Conservation (phyloP, 805 yeast species). For the Babjeviella inositovora region DNA sequence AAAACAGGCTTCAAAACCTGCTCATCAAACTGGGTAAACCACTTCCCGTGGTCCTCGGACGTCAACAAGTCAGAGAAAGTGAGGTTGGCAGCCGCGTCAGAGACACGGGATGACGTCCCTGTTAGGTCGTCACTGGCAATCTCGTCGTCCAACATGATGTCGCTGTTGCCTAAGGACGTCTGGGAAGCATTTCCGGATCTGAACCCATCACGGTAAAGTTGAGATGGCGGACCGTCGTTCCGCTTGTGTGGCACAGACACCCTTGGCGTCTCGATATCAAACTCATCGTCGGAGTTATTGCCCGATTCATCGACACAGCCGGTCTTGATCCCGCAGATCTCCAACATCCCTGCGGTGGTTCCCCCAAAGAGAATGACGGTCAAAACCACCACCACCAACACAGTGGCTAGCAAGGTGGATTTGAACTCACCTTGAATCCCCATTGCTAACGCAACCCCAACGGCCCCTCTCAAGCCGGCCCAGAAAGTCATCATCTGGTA, state of each 20-base stretch:
- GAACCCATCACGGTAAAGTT: conserved; percentile 1
- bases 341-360: conserved; percentile 96
- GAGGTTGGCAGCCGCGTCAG: conserved; percentile 2
- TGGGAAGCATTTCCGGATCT: conserved; percentile 4
- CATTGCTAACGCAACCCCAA: conserved; percentile 97
- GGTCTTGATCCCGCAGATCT: conserved; percentile 79
- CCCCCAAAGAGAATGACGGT: conserved; percentile 97
- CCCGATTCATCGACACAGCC: conserved; percentile 73
- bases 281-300: conserved; percentile 84
- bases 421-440: conserved; percentile 93
- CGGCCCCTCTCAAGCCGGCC: conserved; percentile 99
- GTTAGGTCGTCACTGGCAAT: conserved; percentile 19
- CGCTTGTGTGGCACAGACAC: too few relatives aligned
- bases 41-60: conserved; percentile 64
- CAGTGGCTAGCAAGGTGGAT: conserved; percentile 81
- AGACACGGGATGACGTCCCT: conserved; percentile 11
- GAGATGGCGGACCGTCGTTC: neutral
- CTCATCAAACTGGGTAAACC: conserved; percentile 92
- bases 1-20: conserved; percentile 86
- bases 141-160: conserved; percentile 9
- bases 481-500: conserved; percentile 99
- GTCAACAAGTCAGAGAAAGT: conserved; percentile 13
- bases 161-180: conserved; percentile 6
- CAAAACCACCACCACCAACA: conserved; percentile 87
- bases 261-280: conserved; percentile 71